A percentile compares a stretch with the other conserved stretches of the same genome.
Conservation (phyloP, 345 rosid genomes). For the Cardamine occulta region DNA sequence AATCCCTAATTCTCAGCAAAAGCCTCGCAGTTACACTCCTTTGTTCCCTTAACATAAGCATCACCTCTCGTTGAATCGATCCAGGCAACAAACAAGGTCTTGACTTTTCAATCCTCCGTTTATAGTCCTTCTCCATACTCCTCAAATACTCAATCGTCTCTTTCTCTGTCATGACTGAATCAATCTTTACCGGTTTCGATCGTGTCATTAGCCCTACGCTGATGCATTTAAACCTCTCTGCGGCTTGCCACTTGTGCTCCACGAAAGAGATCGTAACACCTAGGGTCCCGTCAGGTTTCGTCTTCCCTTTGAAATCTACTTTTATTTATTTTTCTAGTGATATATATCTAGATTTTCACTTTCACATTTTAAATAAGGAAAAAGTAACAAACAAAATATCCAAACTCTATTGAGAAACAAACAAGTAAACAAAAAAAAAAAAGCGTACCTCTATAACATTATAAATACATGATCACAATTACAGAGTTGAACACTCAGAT, state of each 20-base stretch:
- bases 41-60: constrained; percentile 66
- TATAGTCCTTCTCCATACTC: constrained; percentile 81
- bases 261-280: constrained; percentile 59
- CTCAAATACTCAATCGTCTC: constrained; percentile 71
- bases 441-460: too few relatives aligned
- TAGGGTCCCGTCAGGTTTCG: constrained; percentile 78
- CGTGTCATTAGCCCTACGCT: constrained; percentile 80
- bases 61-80: constrained; percentile 56
- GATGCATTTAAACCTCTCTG: constrained; percentile 72
- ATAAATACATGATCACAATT: too few relatives aligned
- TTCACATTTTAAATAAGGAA: too few relatives aligned
- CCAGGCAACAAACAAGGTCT: constrained; percentile 71
- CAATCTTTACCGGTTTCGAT: constrained; percentile 72
- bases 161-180: constrained; percentile 81
- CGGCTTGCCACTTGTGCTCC: constrained; percentile 72
- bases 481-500: too few relatives aligned
- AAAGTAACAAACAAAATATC: too few relatives aligned
- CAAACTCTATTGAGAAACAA: too few relatives aligned
- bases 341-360: too few relatives aligned
- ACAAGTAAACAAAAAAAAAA: too few relatives aligned
- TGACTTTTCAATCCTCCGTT: constrained; percentile 66
- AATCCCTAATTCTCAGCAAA: constrained; percentile 73
- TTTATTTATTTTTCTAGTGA: too few relatives aligned
- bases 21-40: constrained; percentile 74
- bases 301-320: constrained; percentile 72